Evolutionary conservation across 2,329 filamentous ascomycete species (phyloP), one percentile per base, ranked within the genome.

Genomic region (Paracoccidioides brasiliensis): DNA sequence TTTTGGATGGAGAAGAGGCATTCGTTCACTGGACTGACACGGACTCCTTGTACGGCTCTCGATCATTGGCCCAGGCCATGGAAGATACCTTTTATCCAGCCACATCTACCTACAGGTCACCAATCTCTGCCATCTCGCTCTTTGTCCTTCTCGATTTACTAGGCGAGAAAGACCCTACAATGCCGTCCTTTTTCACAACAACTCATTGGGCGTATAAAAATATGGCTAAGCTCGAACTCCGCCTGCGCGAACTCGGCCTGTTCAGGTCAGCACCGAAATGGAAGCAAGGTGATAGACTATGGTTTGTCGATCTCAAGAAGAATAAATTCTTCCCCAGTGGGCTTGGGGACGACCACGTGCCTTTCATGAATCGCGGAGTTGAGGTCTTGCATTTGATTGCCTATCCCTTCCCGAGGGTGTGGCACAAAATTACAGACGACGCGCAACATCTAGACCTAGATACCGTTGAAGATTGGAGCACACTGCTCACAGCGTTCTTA

Each of bases 1-100:
- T 98, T 55, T 72, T 98, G 6, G 93, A 98, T 65, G 93, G 93
- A 4, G 93, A 98, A 72, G 93, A 98, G 70, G 90, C 93, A 0
- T 98, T 95, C 70, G 73, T 81, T 28, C 70, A 70, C 0, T 98
- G 93, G 93, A 86, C 83, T 0, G 80, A 81, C 40, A 80, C 77
- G 0, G 93, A 98, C 69, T 94, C 88, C 4, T 73, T 96, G 4
- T 98, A 98, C 64, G 93, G 93, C 2, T 81, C 91, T 15, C 82
- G 89, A 63, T 78, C 90, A 2, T 78, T 98, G 22, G 91, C 93
- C 8, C 81, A 86, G 61, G 74, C 82, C 48, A 97, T 93, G 93
- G 89, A 94, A 56, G 66, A 74, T 0, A 78, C 82, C 6, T 70
- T 78, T 40, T 81, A 96, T 65, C 80, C 85, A 5, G 79, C 84